Conservation (phyloP, 106 monocot genomes). For the Triglochin maritima region DNA sequence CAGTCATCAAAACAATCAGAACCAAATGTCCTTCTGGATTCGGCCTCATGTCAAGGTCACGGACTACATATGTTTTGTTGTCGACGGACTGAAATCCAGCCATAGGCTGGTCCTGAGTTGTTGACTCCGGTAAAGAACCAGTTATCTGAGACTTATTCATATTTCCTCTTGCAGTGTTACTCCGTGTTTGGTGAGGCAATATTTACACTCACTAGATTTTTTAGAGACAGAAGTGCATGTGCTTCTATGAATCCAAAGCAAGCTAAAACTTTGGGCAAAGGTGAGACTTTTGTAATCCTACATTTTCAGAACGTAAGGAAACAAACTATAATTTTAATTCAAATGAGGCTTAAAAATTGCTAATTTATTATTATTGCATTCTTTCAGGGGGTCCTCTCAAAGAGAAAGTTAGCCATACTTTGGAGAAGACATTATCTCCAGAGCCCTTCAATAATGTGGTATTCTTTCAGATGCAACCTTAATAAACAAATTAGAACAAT, state of each 20-base stretch:
- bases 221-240: conserved; percentile 40
- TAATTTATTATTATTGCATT: too few species aligned
- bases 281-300: conserved; percentile 15
- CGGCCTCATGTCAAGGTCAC: conserved; percentile 70
- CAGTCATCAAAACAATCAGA: conserved; percentile 50
- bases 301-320: background rate
- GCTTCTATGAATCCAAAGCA: conserved; percentile 25
- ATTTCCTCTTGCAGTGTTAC: conserved; percentile 51
- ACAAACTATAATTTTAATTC: too few species aligned
- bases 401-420: conserved; percentile 18
- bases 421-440: conserved; percentile 13
- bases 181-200: conserved; percentile 71
- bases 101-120: background rate
- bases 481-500: too few species aligned
- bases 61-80: too few species aligned
- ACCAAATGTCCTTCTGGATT: conserved; percentile 89
- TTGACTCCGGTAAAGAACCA: too few species aligned
- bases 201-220: conserved; percentile 69
- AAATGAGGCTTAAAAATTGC: too few species aligned
- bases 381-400: conserved; percentile 3
- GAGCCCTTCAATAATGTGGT: conserved; percentile 28
- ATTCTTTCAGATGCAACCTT: conserved; percentile 1
- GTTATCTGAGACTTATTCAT: too few species aligned
- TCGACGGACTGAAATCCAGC: too few species aligned
- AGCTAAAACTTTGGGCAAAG: conserved; percentile 14